Evolutionary conservation across 352 stramenopile species (phyloP).

Genomic region (Globisporangium apiculatum): DNA sequence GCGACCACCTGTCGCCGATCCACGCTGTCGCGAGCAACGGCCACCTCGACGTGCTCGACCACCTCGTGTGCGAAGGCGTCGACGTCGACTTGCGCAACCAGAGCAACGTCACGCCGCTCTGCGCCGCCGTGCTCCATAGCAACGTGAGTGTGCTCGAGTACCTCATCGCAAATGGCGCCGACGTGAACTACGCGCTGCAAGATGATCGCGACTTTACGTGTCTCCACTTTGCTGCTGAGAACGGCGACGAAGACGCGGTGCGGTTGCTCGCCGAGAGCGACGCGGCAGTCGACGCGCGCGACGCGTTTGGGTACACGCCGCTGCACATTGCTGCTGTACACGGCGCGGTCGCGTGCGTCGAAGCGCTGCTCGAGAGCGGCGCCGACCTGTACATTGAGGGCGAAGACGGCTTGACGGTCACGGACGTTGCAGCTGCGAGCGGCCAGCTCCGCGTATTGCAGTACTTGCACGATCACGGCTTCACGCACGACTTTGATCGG

Average conservation of each 20-base stretch:
- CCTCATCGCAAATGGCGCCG: constrained; percentile 12
- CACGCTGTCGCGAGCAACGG: constrained; percentile 13
- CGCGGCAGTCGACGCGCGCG: constrained; percentile 13
- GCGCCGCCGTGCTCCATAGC: constrained; percentile 7
- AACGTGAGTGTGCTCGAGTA: constrained; percentile 9
- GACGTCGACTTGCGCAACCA: constrained; percentile 12
- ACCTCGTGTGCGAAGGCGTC: constrained; percentile 5
- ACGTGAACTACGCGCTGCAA: constrained; percentile 14
- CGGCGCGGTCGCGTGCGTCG: constrained; percentile 10
- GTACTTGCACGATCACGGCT: constrained; percentile 12
- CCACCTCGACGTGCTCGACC: constrained; percentile 14
- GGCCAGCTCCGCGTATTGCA: constrained; percentile 14
- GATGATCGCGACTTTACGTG: constrained; percentile 13
- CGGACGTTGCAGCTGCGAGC: constrained; percentile 13
- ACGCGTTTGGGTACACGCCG: constrained; percentile 18
- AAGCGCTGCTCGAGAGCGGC: constrained; percentile 17
- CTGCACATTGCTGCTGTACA: constrained; percentile 20
- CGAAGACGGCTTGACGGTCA: constrained; percentile 8
- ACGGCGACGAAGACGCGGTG: constrained; percentile 17
- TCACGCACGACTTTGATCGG: constrained; percentile 13
- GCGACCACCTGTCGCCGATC: constrained; percentile 4
- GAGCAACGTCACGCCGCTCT: constrained; percentile 12
- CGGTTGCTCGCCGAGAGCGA: constrained; percentile 18
- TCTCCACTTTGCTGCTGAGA: constrained; percentile 24
- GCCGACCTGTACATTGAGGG: constrained; percentile 12